Percentiles rank a stretch among this genome's conserved stretches.
phyloP scores from a whole-genome alignment of 2,329 filamentous ascomycete species.

The Sporothrix pallida region DNA sequence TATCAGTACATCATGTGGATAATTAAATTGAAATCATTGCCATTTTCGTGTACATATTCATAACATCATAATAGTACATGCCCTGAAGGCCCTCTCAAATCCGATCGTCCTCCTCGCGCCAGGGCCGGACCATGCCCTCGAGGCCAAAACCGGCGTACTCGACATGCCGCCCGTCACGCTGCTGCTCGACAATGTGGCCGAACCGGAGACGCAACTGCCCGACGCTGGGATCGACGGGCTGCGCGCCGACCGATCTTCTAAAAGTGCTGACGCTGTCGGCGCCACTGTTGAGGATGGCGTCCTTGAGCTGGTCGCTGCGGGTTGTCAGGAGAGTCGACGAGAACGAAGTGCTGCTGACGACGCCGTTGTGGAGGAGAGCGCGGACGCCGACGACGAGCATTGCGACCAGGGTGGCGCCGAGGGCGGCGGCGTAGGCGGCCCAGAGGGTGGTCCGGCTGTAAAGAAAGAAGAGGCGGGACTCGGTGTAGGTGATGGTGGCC shows the following conservation, averaged over 20 bases:
- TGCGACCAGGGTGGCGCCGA: constrained; percentile 56
- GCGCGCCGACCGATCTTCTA: constrained; percentile 7
- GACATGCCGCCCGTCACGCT: not conserved
- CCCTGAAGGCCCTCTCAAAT: not conserved
- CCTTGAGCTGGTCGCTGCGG: constrained; percentile 24
- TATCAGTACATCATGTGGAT: no score
- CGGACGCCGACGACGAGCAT: constrained; percentile 41
- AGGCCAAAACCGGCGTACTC: constrained; percentile 42
- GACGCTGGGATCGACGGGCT: constrained; percentile 15
- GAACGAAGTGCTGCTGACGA: constrained; percentile 32
- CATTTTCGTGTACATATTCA: no score
- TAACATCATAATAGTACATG: not conserved
- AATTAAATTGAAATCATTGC: no score
- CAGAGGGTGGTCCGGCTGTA: constrained; percentile 47
- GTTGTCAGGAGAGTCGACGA: constrained; percentile 32
- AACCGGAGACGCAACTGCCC: constrained; percentile 30
- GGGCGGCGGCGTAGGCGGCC: constrained; percentile 73
- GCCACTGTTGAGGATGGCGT: not conserved
- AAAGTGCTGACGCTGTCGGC: not conserved
- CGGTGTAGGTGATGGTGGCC: constrained; percentile 10
- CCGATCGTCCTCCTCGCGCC: constrained; percentile 10
- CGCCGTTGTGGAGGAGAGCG: constrained; percentile 49
- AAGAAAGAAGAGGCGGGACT: constrained; percentile 25
- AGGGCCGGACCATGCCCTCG: constrained; percentile 30
- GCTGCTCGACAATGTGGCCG: constrained; percentile 23